Base-by-base conservation (phyloP, 345 rosid genomes). In the Rhodamnia rubescens region DNA sequence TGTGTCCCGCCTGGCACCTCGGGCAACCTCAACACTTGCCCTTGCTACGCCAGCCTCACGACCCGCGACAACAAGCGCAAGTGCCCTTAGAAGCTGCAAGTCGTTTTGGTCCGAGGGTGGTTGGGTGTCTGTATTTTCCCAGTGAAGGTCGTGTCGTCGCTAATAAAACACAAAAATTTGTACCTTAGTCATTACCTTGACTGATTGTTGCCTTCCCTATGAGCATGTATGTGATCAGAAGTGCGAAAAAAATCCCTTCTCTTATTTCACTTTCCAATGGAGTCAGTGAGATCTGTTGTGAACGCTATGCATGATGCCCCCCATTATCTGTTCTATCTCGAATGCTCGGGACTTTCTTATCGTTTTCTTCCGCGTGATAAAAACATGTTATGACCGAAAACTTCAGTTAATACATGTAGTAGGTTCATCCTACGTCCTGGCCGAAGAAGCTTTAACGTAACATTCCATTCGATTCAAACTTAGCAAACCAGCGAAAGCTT, bases 1-100 rank as follows among this genome's bases (percentile, higher is more conserved):
- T 95, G 98, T 51, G 94, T 94, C 26, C 98, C 97, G 32, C 94
- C 95, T 2, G 98, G 95, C 10, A 95, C 95, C 32, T 85, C 88
- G 74, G 95, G 94, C 22, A 92, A 94, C 91, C 83, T 88, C 40
- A 94, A 92, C 16, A 89, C 18, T 22, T 96, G 98, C 84, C 89
- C 90, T 16, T 95, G 99, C 86, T 95, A 95, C 78, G 95, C 91
- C 85, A 88, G 15, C 74, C 87, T 91, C 87, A 95, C 93, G 81
- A 95, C 99, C 74, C 95, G 89, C 74, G 93, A 92, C 20, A 93
- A 94, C 84, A 85, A 88, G 87, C 94, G 84, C 90, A 94, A 95
- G 91, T 96, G 97, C 88, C 99, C 98, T 85, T 93, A 83, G 87
- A 69, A 64, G 52, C 54, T 59, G 53, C 85, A 83, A 56, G 11